Conservation (phyloP, 2,329 filamentous ascomycete genomes). For the Aspergillus hortae region DNA sequence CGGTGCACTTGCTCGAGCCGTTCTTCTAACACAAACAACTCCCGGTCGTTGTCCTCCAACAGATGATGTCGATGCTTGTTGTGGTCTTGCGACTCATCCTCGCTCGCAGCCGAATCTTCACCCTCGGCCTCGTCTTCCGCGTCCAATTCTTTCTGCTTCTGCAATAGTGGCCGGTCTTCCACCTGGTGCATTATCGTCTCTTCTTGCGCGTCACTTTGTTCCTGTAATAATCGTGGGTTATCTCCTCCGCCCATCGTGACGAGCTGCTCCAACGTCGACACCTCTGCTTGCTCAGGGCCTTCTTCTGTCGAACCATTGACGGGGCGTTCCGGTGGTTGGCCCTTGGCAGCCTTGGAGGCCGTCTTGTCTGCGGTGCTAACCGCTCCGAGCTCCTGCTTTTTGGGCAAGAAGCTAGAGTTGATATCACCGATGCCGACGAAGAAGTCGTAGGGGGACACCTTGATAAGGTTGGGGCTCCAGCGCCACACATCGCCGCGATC, state of each 20-base stretch:
- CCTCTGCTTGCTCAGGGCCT: conserved; percentile 28
- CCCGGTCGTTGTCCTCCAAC: conserved; percentile 81
- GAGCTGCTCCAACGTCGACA: conserved; percentile 67
- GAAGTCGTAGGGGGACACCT: conserved; percentile 93
- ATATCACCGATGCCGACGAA: conserved; percentile 98
- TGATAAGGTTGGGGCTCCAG: conserved; percentile 89
- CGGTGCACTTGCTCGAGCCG: conserved; percentile 73
- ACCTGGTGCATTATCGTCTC: conserved; percentile 84
- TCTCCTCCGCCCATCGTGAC: conserved; percentile 72
- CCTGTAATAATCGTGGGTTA: conserved; percentile 64
- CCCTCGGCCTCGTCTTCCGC: conserved; percentile 69
- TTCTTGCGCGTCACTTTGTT: conserved; percentile 81
- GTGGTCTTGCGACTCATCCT: conserved; percentile 39
- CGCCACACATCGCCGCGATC: conserved; percentile 95
- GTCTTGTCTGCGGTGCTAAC: conserved; percentile 41
- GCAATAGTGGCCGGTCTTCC: conserved; percentile 80
- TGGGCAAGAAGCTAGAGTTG: conserved; percentile 94
- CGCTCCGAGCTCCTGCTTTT: conserved; percentile 55
- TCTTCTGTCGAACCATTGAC: conserved; percentile 32
- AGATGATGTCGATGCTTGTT: conserved; percentile 64
- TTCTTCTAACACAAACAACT: conserved; percentile 71
- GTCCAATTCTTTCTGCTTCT: conserved; percentile 87
- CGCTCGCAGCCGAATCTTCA: conserved; percentile 42
- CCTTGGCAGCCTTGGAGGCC: conserved; percentile 22
- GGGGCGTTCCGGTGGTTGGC: conserved; percentile 21